Evolutionary conservation across 768 basidiomycete genomes (phyloP).

Genomic region (Paxillus ammoniavirescens): DNA sequence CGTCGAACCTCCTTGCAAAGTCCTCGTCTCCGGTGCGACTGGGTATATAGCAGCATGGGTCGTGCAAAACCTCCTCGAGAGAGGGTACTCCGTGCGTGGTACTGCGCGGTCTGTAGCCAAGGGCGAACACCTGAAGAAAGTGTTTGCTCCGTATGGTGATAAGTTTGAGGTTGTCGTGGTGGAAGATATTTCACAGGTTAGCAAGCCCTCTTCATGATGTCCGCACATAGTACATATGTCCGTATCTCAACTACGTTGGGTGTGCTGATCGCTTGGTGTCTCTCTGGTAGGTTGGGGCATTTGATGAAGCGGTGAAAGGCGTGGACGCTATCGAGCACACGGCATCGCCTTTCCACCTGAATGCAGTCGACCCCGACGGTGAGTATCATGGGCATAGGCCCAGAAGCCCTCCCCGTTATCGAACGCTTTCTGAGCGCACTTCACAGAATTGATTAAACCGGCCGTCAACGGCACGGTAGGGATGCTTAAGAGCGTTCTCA

Average conservation of each 20-base stretch:
- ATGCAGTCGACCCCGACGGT: constrained; percentile 45
- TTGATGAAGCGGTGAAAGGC: constrained; percentile 76
- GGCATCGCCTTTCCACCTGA: constrained; percentile 58
- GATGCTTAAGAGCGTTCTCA: constrained; percentile 57
- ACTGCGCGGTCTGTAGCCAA: constrained; percentile 66
- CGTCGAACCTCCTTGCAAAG: constrained; percentile 25
- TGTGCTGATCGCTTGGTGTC: not conserved
- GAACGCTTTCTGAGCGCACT: not conserved
- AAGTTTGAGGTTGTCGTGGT: constrained; percentile 67
- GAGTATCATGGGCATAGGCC: not conserved
- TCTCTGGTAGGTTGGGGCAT: constrained; percentile 53
- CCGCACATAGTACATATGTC: not conserved
- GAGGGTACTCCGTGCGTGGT: constrained; percentile 62
- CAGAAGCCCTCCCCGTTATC: not conserved
- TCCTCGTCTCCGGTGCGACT: constrained; percentile 30
- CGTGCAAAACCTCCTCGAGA: constrained; percentile 51
- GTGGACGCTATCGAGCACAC: constrained; percentile 72
- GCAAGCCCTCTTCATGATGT: not conserved
- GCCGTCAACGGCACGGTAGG: constrained; percentile 70
- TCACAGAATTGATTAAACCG: constrained; percentile 60
- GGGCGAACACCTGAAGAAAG: constrained; percentile 50
- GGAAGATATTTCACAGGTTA: constrained; percentile 60
- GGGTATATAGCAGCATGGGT: constrained; percentile 43
- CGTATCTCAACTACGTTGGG: not conserved
- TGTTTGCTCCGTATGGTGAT: constrained; percentile 53